phyloP scores from a whole-genome alignment of 768 basidiomycete genomes.

The Sarcodon aspratus region DNA sequence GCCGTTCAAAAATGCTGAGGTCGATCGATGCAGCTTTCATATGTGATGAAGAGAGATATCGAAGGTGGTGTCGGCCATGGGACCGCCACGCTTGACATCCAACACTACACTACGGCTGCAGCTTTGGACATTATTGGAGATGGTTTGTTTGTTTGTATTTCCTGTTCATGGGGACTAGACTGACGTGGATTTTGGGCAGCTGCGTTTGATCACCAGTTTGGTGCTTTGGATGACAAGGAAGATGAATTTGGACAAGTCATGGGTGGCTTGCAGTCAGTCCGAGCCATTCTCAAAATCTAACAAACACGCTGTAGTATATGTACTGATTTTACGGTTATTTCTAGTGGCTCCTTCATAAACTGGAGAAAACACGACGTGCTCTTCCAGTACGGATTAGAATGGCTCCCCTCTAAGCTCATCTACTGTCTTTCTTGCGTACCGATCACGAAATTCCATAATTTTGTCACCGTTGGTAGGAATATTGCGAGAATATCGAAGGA shows the following conservation, averaged over 20 bases:
- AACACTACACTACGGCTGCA: slow-evolving; percentile 27
- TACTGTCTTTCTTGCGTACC: not conserved
- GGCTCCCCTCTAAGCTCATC: not conserved
- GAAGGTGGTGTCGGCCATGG: not conserved
- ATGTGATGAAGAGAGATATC: not conserved
- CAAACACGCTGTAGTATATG: no score
- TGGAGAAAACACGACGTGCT: not conserved
- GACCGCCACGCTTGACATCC: slow-evolving; percentile 25
- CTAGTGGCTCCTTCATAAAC: not conserved
- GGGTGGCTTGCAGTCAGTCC: slow-evolving; percentile 25
- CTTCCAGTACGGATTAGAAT: not conserved
- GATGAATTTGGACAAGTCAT: slow-evolving; percentile 46
- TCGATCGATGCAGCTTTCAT: not conserved
- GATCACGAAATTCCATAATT: not conserved
- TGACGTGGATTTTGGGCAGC: slow-evolving; percentile 3
- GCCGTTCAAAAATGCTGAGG: not conserved
- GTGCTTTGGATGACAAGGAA: slow-evolving; percentile 33
- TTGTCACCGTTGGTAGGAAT: not conserved
- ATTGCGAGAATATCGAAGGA: not conserved
- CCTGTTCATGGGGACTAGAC: not conserved
- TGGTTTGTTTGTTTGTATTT: slow-evolving; percentile 11
- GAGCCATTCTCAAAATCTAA: no score
- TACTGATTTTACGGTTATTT: no score
- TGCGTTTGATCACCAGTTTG: slow-evolving; percentile 40
- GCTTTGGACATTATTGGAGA: slow-evolving; percentile 28